These are phyloP conservation scores for Saccharum officinarum DNA, from an alignment of 176 grass and related monocot species.

Conservation along the genomic window DNA sequence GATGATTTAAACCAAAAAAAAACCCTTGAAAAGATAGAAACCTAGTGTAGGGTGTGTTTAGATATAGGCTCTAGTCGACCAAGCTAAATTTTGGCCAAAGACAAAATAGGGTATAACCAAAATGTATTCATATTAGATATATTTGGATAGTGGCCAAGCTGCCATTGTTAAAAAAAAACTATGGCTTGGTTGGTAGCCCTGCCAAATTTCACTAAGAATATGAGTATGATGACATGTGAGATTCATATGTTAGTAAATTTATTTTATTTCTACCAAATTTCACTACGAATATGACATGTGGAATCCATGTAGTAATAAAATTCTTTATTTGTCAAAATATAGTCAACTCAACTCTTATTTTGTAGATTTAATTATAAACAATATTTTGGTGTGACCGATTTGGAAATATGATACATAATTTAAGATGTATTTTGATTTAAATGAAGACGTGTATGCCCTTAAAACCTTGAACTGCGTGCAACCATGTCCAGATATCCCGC, in stretches of 20 bases:
- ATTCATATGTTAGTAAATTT: neutral
- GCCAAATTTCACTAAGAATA: neutral
- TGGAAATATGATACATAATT: neutral
- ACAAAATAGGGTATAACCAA: too few relatives aligned
- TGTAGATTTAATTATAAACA: neutral
- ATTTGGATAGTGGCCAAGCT: neutral
- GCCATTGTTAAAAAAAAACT: neutral
- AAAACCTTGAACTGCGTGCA: neutral
- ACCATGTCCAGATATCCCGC: neutral
- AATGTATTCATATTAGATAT: too few relatives aligned
- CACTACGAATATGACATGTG: too few relatives aligned
- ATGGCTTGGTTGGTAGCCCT: too few relatives aligned
- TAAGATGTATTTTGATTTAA: neutral
- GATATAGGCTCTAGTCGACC: too few relatives aligned
- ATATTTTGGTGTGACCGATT: neutral
- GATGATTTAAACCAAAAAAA: too few relatives aligned
- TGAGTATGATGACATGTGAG: neutral
- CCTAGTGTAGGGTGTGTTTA: too few relatives aligned
- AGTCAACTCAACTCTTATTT: neutral
- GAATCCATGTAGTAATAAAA: too few relatives aligned
- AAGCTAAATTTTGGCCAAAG: too few relatives aligned
- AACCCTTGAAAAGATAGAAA: too few relatives aligned
- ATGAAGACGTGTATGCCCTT: too few relatives aligned
- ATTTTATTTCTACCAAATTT: neutral
- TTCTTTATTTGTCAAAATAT: neutral